Conservation (phyloP, 352 stramenopile species). For the Plasmopara muralis region DNA sequence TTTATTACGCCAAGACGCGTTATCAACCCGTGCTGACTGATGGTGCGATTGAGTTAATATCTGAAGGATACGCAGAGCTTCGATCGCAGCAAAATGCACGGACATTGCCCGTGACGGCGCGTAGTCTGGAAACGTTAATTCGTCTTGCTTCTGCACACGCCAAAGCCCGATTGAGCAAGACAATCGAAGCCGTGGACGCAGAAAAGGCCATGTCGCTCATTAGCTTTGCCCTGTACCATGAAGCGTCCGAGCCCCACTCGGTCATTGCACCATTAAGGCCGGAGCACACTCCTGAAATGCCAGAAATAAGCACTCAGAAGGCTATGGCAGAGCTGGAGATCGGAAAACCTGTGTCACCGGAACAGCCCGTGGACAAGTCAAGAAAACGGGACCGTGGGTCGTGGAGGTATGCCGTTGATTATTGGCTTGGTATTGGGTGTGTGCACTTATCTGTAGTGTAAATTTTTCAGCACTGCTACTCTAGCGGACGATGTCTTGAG, state of each 20-base stretch:
- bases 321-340: conserved; percentile 28
- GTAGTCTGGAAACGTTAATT: conserved; percentile 99
- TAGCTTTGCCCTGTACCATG: conserved; percentile 97
- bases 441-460: conserved; percentile 5
- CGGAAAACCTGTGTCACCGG: conserved; percentile 17
- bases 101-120: conserved; percentile 95
- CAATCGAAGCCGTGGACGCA: conserved; percentile 76
- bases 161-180: conserved; percentile 91
- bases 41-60: conserved; percentile 90
- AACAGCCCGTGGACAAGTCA: conserved; percentile 21
- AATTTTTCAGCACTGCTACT: conserved; percentile 38
- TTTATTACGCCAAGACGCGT: conserved; percentile 98
- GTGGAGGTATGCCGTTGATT: conserved; percentile 48
- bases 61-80: conserved; percentile 96
- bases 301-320: conserved; percentile 15
- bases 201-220: conserved; percentile 94
- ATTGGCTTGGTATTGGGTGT: background rate
- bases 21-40: conserved; percentile 84
- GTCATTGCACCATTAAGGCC: conserved; percentile 12
- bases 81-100: conserved; percentile 91
- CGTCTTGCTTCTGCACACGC: conserved; percentile 96
- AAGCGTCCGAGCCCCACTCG: conserved; percentile 55
- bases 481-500: conserved; percentile 59
- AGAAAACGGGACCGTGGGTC: conserved; percentile 59
- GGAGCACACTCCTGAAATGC: conserved; percentile 12